These are phyloP conservation scores for Aspergillus incahuasiensis DNA, from an alignment of 495 filamentous ascomycete genomes.

Conservation along the genomic window DNA sequence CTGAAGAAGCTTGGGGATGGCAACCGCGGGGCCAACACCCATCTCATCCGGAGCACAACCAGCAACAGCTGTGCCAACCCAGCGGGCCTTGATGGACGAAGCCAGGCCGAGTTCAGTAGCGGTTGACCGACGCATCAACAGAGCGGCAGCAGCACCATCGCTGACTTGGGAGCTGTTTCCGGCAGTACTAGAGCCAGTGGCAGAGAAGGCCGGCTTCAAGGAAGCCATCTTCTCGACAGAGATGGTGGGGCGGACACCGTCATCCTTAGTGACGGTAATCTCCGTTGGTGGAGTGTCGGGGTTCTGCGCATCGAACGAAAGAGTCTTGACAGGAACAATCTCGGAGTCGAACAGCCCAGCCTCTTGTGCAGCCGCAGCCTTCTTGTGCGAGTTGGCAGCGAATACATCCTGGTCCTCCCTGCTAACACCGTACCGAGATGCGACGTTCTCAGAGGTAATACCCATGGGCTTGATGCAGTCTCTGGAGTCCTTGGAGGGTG, in stretches of 20 bases:
- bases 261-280: slow-evolving; percentile 65
- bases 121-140: slow-evolving; percentile 82
- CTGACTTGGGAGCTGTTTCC: slow-evolving; percentile 84
- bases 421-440: slow-evolving; percentile 66
- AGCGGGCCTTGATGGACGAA: slow-evolving; percentile 69
- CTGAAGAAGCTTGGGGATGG: slow-evolving; percentile 73
- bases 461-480: slow-evolving; percentile 97
- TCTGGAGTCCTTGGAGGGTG: slow-evolving; percentile 58
- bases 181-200: slow-evolving; percentile 70
- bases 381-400: slow-evolving; percentile 65
- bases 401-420: slow-evolving; percentile 79
- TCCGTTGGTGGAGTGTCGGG: slow-evolving; percentile 58
- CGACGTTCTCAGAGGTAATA: slow-evolving; percentile 87
- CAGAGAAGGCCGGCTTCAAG: slow-evolving; percentile 80
- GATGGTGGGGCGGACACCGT: slow-evolving; percentile 69
- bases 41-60: slow-evolving; percentile 88
- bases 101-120: slow-evolving; percentile 67
- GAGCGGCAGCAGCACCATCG: slow-evolving; percentile 78
- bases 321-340: slow-evolving; percentile 68
- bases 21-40: slow-evolving; percentile 83
- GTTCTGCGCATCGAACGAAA: slow-evolving; percentile 51
- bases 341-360: slow-evolving; percentile 69
- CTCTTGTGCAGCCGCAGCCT: slow-evolving; percentile 63
- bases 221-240: slow-evolving; percentile 64
- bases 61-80: slow-evolving; percentile 65